These are phyloP conservation scores for Ceratobasidium sp. DNA, from an alignment of 1,284 basidiomycete species.

Conservation along the genomic window DNA sequence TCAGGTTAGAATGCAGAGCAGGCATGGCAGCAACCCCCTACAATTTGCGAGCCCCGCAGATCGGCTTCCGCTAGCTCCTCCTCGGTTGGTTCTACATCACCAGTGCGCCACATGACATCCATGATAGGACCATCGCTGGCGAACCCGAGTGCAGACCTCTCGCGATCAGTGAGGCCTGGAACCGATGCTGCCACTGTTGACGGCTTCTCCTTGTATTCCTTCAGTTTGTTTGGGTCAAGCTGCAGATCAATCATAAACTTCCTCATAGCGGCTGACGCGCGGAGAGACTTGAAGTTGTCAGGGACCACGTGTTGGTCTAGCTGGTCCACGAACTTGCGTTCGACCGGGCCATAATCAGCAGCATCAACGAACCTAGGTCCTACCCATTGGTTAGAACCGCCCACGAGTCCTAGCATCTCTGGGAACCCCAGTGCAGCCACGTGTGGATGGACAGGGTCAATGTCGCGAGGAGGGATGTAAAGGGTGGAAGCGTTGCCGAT, in stretches of 20 bases:
- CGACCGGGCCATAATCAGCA: background rate
- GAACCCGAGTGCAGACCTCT: constrained; percentile 7
- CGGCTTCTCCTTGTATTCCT: background rate
- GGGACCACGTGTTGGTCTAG: background rate
- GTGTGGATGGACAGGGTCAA: background rate
- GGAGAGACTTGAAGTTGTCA: background rate
- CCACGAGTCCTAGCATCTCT: background rate
- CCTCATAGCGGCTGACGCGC: background rate
- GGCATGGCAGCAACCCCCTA: too few species aligned
- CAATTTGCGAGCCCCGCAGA: too few species aligned
- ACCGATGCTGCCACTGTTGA: background rate
- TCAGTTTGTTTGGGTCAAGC: background rate
- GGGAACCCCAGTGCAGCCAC: background rate
- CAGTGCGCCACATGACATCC: too few species aligned
- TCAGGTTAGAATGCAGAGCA: too few species aligned
- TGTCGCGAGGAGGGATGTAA: background rate
- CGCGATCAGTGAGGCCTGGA: background rate
- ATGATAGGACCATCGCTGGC: too few species aligned
- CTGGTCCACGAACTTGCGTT: background rate
- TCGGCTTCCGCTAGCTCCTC: too few species aligned
- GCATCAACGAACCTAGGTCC: background rate
- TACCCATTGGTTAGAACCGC: background rate
- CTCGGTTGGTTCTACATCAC: too few species aligned
- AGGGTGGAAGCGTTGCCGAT: background rate
- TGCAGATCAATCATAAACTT: background rate